Conservation (phyloP, 31 red algal species). For the Odonthalia washingtoniensis region DNA sequence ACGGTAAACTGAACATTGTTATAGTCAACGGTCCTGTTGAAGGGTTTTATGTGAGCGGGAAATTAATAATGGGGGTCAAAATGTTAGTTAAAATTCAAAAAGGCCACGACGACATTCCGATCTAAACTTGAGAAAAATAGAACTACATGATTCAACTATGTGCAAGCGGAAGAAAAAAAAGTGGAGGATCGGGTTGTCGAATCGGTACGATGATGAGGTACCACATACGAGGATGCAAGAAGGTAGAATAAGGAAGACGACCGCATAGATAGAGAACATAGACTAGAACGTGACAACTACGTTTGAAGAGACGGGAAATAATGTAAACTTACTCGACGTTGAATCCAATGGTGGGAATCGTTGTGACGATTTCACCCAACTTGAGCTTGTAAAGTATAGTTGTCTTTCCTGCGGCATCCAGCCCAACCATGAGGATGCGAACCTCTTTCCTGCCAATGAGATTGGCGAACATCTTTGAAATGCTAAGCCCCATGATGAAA, state of each 20-base stretch:
- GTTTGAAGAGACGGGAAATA: too few species aligned
- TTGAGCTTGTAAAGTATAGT: slow-evolving; percentile 99
- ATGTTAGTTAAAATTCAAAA: too few species aligned
- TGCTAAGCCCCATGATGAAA: slow-evolving; percentile 87
- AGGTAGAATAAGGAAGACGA: not conserved
- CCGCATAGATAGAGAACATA: not conserved
- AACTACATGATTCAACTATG: too few species aligned
- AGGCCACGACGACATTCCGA: too few species aligned
- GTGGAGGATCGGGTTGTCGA: too few species aligned
- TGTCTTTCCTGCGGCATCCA: slow-evolving; percentile 98
- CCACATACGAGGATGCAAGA: too few species aligned
- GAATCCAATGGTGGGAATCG: slow-evolving; percentile 99
- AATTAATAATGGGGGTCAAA: too few species aligned
- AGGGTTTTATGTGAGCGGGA: too few species aligned
- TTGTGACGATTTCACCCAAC: slow-evolving; percentile 99
- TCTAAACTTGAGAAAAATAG: too few species aligned
- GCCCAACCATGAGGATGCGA: slow-evolving; percentile 99
- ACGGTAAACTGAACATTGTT: slow-evolving; percentile 99
- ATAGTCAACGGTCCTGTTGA: slow-evolving; percentile 95
- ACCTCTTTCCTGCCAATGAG: slow-evolving; percentile 98
- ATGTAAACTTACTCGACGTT: slow-evolving; percentile 93
- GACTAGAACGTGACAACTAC: not conserved
- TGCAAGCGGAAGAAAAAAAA: too few species aligned
- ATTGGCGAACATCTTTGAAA: slow-evolving; percentile 91
- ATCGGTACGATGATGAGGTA: too few species aligned